phyloP scores from a whole-genome alignment of 257 asterid genomes.

The Verbascum thapsus region DNA sequence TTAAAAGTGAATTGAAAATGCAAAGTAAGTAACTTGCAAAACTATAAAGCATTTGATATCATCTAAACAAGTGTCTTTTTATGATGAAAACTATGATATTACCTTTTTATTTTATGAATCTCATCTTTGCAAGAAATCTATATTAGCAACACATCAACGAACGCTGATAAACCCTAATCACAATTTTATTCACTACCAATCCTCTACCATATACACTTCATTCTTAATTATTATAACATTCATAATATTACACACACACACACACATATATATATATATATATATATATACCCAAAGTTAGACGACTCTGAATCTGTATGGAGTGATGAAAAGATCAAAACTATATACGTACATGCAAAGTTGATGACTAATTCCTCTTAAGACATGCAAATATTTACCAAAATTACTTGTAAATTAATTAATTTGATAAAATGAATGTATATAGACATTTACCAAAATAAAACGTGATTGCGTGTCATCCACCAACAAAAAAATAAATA shows the following conservation, averaged over 20 bases:
- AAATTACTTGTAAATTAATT: too few relatives aligned
- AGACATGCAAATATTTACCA: conserved; percentile 14
- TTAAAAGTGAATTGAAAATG: conserved; percentile 15
- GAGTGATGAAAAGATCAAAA: neutral
- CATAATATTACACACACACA: neutral
- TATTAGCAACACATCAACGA: conserved; percentile 60
- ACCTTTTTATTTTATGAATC: conserved; percentile 38
- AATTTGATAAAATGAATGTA: too few relatives aligned
- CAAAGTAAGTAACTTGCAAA: conserved; percentile 44
- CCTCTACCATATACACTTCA: conserved; percentile 31
- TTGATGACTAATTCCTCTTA: conserved; percentile 12
- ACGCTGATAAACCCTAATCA: conserved; percentile 60
- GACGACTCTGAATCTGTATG: neutral
- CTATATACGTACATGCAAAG: conserved; percentile 10
- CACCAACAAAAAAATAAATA: conserved; percentile 23
- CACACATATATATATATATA: neutral
- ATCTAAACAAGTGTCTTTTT: conserved; percentile 38
- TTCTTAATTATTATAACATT: conserved; percentile 3
- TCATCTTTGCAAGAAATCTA: conserved; percentile 56
- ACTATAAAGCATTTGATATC: conserved; percentile 7
- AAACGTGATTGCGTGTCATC: conserved; percentile 46
- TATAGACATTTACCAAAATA: too few relatives aligned
- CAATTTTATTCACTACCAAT: conserved; percentile 59
- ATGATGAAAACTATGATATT: conserved; percentile 57
- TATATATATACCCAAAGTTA: neutral